These are phyloP conservation scores for Salvia hispanica DNA, from an alignment of 257 asterid genomes.

Conservation along the genomic window DNA sequence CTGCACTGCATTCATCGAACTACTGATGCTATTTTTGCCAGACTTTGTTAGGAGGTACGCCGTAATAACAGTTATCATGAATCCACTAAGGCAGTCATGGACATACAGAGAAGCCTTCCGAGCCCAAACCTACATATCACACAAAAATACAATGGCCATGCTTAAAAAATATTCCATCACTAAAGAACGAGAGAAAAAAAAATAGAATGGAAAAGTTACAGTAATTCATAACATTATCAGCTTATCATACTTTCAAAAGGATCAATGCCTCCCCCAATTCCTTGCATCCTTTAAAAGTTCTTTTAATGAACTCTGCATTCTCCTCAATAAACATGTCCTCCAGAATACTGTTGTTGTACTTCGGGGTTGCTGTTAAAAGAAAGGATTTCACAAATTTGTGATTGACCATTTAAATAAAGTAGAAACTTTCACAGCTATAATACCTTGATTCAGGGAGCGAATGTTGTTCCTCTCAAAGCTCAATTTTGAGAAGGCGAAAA, in stretches of 20 bases:
- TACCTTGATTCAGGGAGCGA: conserved; percentile 73
- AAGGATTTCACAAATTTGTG: conserved; percentile 35
- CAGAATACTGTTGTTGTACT: conserved; percentile 82
- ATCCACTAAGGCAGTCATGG: conserved; percentile 93
- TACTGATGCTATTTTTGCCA: conserved; percentile 66
- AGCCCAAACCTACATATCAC: conserved; percentile 80
- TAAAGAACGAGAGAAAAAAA: background rate
- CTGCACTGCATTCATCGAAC: conserved; percentile 76
- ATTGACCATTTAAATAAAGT: conserved; percentile 27
- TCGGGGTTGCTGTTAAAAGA: conserved; percentile 67
- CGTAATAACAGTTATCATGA: conserved; percentile 62
- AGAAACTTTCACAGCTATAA: conserved; percentile 8
- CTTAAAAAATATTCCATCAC: background rate
- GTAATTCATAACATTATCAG: conserved; percentile 23
- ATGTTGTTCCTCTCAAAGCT: conserved; percentile 70
- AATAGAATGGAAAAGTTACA: conserved; percentile 12
- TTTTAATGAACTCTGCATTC: conserved; percentile 62
- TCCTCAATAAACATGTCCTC: conserved; percentile 96
- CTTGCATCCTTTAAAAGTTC: conserved; percentile 65
- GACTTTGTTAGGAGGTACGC: conserved; percentile 76
- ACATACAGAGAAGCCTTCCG: conserved; percentile 68
- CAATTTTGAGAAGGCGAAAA: conserved; percentile 70
- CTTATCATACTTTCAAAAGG: conserved; percentile 73
- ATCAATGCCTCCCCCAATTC: conserved; percentile 77
- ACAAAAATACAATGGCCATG: conserved; percentile 30